Base-by-base conservation (phyloP, 2,329 filamentous ascomycete species). In the Metarhizium humberi region DNA sequence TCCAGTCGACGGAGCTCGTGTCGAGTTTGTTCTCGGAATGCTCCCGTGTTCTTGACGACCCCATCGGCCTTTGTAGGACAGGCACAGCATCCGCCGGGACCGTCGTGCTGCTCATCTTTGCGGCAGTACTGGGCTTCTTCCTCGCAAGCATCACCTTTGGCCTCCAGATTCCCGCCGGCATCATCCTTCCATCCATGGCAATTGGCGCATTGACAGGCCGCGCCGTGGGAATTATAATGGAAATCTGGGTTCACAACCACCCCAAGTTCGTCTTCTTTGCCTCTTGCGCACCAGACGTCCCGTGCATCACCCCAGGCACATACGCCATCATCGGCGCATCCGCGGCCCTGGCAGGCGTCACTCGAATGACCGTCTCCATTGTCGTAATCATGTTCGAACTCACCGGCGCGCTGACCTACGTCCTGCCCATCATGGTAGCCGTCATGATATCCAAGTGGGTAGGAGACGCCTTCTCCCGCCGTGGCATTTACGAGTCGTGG, bases 361-460 rank as follows among this genome's bases (percentile, higher is more conserved):
- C 92, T 18, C 84, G 92, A 62, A 95, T 99, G 85, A 99, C 94
- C 0, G 91, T 96, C 11, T 96, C 92, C 13, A 96, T 99, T 61
- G 92, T 99, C 4, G 94, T 97, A 65, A 99, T 99, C 73, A 96
- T 96, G 88, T 99, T 99, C 66, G 94, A 99, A 75, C 85, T 99
- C 55, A 99, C 94, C 0, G 94, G 94, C 53, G 94, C 94, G 1
- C 79, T 99, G 32, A 95, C 91, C 1, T 97, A 97, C 67, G 92
- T 99, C 51, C 82, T 99, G 7, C 94, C 94, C 54, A 99, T 97
- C 70, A 99, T 99, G 94, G 89, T 99, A 60, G 91, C 92, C 47
- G 94, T 99, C 66, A 95, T 99, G 92, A 80, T 97, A 48, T 89
- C 89, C 59, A 99, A 99, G 74, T 99, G 94, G 94, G 90, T 96